A percentile compares a stretch with the other conserved stretches of the same genome.
These are phyloP conservation scores for Fusarium setosum DNA, from an alignment of 2,329 filamentous ascomycete genomes.

Conservation along the genomic window DNA sequence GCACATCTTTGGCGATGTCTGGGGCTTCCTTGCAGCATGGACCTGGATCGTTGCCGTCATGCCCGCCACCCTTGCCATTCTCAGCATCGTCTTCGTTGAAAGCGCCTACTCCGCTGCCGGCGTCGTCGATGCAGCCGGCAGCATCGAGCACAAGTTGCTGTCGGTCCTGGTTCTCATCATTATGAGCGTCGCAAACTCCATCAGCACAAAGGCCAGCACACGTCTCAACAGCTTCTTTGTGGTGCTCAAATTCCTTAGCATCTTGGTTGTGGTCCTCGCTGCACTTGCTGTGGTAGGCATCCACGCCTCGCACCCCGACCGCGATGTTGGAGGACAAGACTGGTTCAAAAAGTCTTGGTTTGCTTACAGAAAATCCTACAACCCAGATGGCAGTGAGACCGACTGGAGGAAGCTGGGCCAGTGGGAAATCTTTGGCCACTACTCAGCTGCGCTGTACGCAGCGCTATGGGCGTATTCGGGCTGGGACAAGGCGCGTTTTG, in stretches of 20 bases:
- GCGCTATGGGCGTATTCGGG: slow-evolving; percentile 74
- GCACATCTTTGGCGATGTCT: slow-evolving; percentile 69
- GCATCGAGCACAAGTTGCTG: slow-evolving; percentile 61
- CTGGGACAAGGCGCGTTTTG: slow-evolving; percentile 69
- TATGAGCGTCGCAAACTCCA: slow-evolving; percentile 63
- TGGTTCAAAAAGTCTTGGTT: slow-evolving; percentile 69
- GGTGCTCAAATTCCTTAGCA: slow-evolving; percentile 62
- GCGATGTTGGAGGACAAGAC: slow-evolving; percentile 58
- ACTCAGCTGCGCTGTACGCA: slow-evolving; percentile 70
- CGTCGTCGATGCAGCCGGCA: slow-evolving; percentile 56
- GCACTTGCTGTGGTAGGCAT: slow-evolving; percentile 59
- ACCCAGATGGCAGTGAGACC: slow-evolving; percentile 60
- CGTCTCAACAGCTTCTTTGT: slow-evolving; percentile 68
- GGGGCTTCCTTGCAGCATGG: slow-evolving; percentile 73
- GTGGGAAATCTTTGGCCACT: slow-evolving; percentile 71
- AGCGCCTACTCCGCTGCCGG: slow-evolving; percentile 66
- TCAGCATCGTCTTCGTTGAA: slow-evolving; percentile 72
- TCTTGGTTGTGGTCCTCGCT: slow-evolving; percentile 60
- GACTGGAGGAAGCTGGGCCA: slow-evolving; percentile 60
- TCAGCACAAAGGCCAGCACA: slow-evolving; percentile 67
- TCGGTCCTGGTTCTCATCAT: slow-evolving; percentile 59
- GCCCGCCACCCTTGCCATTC: slow-evolving; percentile 72
- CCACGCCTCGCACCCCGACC: slow-evolving; percentile 50
- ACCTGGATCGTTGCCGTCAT: slow-evolving; percentile 74
- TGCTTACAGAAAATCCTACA: slow-evolving; percentile 58